phyloP scores from a whole-genome alignment of 148 eudicot species.

The Cornus controversa region DNA sequence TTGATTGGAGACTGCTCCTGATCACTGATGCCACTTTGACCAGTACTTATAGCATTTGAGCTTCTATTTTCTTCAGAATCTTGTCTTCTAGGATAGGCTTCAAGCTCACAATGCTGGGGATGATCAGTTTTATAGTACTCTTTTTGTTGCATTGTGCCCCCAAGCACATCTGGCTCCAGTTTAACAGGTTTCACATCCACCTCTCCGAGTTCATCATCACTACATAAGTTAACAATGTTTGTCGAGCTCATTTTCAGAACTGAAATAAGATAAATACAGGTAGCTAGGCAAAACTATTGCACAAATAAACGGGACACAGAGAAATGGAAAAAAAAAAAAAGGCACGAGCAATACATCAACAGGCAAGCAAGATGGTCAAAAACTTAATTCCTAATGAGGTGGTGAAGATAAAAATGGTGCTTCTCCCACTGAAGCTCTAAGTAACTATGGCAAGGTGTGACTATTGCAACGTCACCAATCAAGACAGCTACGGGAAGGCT shows the following conservation, averaged over 20 bases:
- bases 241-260: conserved; percentile 10
- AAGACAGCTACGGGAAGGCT: background rate
- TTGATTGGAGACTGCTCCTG: conserved; percentile 37
- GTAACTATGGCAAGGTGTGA: too few relatives aligned
- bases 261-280: background rate
- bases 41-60: conserved; percentile 28
- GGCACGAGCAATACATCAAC: background rate
- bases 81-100: conserved; percentile 29
- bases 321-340: background rate
- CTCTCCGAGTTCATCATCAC: conserved; percentile 34
- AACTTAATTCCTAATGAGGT: background rate
- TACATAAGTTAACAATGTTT: conserved; percentile 18
- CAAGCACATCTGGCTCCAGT: conserved; percentile 31
- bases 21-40: conserved; percentile 40
- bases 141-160: conserved; percentile 23
- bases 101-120: conserved; percentile 4
- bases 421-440: too few relatives aligned
- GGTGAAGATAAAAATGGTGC: background rate
- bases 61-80: conserved; percentile 36
- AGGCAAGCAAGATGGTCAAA: background rate
- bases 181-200: conserved; percentile 37
- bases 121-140: conserved; percentile 20
- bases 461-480: too few relatives aligned
- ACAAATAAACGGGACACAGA: background rate
- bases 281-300: background rate